Evolutionary conservation across 176 grass and related monocot genomes (phyloP).

Genomic region (Leersia perrieri): DNA sequence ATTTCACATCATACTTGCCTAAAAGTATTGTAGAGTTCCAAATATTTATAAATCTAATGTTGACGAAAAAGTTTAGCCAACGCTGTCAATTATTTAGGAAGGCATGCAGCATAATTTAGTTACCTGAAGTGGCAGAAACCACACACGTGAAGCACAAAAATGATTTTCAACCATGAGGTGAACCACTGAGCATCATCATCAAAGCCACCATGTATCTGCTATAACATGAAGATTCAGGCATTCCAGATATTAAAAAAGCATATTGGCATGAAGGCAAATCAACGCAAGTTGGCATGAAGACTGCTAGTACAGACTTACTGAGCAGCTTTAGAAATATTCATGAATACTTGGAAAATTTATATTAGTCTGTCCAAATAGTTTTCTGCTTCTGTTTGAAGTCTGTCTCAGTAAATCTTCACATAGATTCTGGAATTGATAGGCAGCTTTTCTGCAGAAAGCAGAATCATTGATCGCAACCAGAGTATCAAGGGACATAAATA

Average conservation of each 20-base stretch:
- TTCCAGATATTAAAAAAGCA: background rate
- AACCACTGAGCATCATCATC: background rate
- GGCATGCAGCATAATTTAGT: background rate
- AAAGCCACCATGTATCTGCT: conserved; percentile 8
- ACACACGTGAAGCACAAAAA: conserved; percentile 46
- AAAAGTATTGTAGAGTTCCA: background rate
- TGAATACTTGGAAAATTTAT: background rate
- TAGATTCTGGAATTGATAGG: conserved; percentile 5
- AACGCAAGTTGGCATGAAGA: background rate
- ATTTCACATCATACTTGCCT: background rate
- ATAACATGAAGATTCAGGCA: background rate
- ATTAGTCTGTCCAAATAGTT: background rate
- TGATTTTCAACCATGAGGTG: conserved; percentile 45
- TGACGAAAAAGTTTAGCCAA: background rate
- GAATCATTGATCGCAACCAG: background rate
- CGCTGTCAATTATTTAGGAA: background rate
- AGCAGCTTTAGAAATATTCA: background rate
- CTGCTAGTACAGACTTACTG: background rate
- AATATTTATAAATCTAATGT: background rate
- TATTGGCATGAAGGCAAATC: background rate
- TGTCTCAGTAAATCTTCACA: conserved; percentile 12
- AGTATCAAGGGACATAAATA: background rate
- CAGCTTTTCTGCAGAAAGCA: conserved; percentile 1
- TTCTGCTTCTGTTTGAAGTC: background rate
- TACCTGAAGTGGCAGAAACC: conserved; percentile 55